Percentiles rank a stretch among this genome's conserved stretches.
Conservation (phyloP, 768 basidiomycete species). For the Pulveroboletus sp. region DNA sequence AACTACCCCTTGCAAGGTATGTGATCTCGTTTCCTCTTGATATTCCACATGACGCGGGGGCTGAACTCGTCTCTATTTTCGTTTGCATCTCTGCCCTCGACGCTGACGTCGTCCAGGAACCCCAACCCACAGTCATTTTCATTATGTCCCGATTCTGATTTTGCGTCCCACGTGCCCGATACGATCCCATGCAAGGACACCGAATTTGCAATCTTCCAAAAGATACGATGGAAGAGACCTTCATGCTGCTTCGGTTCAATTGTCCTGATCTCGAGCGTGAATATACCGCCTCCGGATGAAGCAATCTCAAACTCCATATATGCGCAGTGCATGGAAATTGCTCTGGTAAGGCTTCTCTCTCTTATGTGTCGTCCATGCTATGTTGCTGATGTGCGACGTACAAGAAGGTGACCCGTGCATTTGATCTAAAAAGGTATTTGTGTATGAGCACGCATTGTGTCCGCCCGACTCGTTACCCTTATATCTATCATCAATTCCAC, state of each 20-base stretch:
- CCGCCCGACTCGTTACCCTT: conserved; percentile 54
- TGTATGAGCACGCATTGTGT: conserved; percentile 91
- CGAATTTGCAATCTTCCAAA: conserved; percentile 67
- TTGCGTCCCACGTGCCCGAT: conserved; percentile 54
- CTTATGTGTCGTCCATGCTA: no score
- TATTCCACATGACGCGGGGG: no score
- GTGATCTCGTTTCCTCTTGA: no score
- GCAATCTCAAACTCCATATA: conserved; percentile 81
- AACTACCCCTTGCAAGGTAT: conserved; percentile 92
- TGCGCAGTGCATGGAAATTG: conserved; percentile 66
- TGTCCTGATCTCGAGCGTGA: conserved; percentile 84
- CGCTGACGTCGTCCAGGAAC: conserved; percentile 43
- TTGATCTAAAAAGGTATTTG: conserved; percentile 86
- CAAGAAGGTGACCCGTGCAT: conserved; percentile 78
- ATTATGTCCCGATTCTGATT: conserved; percentile 61
- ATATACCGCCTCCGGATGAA: conserved; percentile 84
- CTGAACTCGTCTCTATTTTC: no score
- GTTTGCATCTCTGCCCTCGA: neutral
- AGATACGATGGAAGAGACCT: conserved; percentile 93
- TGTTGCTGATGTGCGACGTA: neutral
- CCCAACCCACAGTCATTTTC: conserved; percentile 72
- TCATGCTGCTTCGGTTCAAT: conserved; percentile 89
- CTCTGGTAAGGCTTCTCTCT: conserved; percentile 61
- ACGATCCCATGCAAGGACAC: conserved; percentile 60
- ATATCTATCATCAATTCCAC: conserved; percentile 73